Evolutionary conservation across 1,284 basidiomycete species (phyloP), one percentile per base, ranked within the genome.

Genomic region (Naganishia sp.): DNA sequence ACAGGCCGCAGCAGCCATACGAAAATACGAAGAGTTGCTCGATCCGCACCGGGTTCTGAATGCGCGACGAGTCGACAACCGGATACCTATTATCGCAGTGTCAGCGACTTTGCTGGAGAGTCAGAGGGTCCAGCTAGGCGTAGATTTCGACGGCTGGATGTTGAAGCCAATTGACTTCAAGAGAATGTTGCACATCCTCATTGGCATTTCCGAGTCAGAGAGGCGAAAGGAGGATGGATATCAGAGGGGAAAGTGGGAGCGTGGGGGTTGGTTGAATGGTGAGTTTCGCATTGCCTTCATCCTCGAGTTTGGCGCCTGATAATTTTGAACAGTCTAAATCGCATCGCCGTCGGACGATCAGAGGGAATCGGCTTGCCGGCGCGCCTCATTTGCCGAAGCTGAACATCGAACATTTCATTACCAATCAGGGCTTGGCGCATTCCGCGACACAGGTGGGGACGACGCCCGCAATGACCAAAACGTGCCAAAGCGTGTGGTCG

Each of bases 101-200:
- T 90, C 88, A 11, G 90, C 90, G 0, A 90, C 89, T 4, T 79
- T 92, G 28, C 79, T 82, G 43, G 88, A 90, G 71, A 78, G 81
- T 31, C 87, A 90, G 75, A 82, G 86, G 2, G 78, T 82, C 0
- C 84, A 87, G 67, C 82, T 92, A 67, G 78, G 81, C 6, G 77
- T 82, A 25, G 86, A 90, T 51, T 85, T 92, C 78, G 90, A 92
- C 73, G 90, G 90, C 10, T 92, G 89, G 90, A 84, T 92, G n/a
- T 79, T 92, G 67, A 92, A 92, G 77, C 91, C 90, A 0, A 88
- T 92, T 68, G 86, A 91, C 74, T 92, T 91, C 78, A 84, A 84
- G 68, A 83, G 90, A 15, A 81, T 92, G 5, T 78, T 83, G n/a
- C 73, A 77, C 2, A 82, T 92, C 31, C 76, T 92, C 41, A 77